These are phyloP conservation scores for Amanita subjunquillea DNA, from an alignment of 768 basidiomycete species.

Conservation along the genomic window DNA sequence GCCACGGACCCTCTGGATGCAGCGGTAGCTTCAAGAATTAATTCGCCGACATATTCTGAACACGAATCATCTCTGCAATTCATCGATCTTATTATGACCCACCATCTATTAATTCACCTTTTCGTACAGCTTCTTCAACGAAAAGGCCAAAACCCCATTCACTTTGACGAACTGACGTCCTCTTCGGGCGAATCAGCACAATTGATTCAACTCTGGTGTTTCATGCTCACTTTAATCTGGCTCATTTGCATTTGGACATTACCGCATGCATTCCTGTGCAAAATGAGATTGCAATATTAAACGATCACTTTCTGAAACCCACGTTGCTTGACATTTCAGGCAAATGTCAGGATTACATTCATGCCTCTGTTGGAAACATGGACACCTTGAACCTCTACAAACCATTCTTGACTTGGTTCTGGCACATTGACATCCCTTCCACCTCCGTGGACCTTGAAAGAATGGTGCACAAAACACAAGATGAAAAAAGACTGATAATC, in stretches of 20 bases:
- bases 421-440: constrained; percentile 47
- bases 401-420: constrained; percentile 12
- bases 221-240: constrained; percentile 27
- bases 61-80: neutral
- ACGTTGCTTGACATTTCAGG: constrained; percentile 38
- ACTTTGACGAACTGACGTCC: constrained; percentile 31
- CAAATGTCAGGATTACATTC: constrained; percentile 71
- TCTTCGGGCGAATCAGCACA: constrained; percentile 16
- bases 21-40: constrained; percentile 38
- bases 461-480: neutral
- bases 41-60: constrained; percentile 60
- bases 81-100: neutral
- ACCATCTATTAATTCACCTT: constrained; percentile 43
- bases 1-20: constrained; percentile 39
- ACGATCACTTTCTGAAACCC: constrained; percentile 10
- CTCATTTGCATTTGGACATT: constrained; percentile 42
- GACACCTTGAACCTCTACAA: constrained; percentile 33
- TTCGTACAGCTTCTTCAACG: constrained; percentile 29
- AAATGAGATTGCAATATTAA: constrained; percentile 14
- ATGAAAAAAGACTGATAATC: constrained; percentile 9
- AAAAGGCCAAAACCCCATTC: constrained; percentile 48
- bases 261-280: constrained; percentile 22
- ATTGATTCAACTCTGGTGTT: neutral
- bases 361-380: constrained; percentile 35
- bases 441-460: constrained; percentile 39